Conservation (phyloP, 257 asterid genomes). For the Nicotiana knightiana region DNA sequence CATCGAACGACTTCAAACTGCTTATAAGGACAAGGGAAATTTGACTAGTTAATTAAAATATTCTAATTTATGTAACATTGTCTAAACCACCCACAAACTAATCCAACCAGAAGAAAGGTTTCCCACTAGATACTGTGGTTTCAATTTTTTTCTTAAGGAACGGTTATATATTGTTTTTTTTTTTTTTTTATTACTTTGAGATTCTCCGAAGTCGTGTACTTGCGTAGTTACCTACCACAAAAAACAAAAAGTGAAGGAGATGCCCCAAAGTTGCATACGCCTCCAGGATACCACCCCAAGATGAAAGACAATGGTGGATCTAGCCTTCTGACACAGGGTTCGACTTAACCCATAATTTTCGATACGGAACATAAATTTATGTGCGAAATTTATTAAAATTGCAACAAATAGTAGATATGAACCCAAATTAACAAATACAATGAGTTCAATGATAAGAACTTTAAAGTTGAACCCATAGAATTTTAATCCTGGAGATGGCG, state of each 20-base stretch:
- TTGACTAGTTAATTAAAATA: background rate
- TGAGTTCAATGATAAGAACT: too few species aligned
- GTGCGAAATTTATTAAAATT: too few species aligned
- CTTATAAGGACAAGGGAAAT: background rate
- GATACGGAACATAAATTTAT: too few species aligned
- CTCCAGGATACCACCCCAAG: background rate
- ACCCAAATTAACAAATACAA: too few species aligned
- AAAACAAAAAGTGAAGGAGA: background rate
- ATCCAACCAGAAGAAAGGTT: background rate
- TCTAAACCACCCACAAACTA: background rate
- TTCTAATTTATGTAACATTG: background rate
- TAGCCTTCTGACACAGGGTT: too few species aligned
- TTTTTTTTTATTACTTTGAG: background rate
- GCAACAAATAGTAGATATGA: too few species aligned
- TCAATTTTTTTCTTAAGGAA: background rate
- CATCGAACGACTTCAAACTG: background rate
- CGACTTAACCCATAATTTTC: too few species aligned
- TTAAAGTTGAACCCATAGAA: too few species aligned
- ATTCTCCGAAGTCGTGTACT: background rate
- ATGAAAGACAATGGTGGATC: background rate
- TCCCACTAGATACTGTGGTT: background rate
- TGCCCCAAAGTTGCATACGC: background rate
- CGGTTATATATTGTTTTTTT: background rate
- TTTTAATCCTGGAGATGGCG: background rate
- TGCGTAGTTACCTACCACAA: background rate